Percentiles rank a stretch among this genome's conserved stretches.
phyloP scores from a whole-genome alignment of 257 asterid species.

The Lavandula angustifolia region DNA sequence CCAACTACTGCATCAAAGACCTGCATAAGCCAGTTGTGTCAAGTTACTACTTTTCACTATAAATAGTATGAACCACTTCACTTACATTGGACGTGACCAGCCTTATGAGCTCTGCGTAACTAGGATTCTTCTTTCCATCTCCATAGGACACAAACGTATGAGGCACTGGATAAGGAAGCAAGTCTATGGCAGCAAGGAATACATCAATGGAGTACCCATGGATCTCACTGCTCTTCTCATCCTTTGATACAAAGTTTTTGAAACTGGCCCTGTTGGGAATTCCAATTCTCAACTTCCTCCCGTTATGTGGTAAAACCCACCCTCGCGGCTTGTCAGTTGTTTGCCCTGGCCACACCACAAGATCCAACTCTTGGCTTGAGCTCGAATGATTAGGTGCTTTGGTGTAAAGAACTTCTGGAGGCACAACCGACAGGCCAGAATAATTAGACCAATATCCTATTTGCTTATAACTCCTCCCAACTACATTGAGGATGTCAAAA shows the following conservation, averaged over 20 bases:
- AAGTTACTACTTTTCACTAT: conserved; percentile 1
- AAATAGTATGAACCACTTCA: conserved; percentile 7
- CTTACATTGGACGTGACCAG: conserved; percentile 56
- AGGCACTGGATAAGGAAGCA: conserved; percentile 78
- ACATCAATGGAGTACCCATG: conserved; percentile 75
- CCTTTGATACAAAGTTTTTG: conserved; percentile 56
- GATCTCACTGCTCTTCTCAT: conserved; percentile 36
- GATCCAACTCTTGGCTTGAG: conserved; percentile 49
- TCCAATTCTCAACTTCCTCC: conserved; percentile 67
- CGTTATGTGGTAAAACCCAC: conserved; percentile 75
- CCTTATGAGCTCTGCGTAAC: conserved; percentile 52
- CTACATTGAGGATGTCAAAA: conserved; percentile 67
- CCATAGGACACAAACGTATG: conserved; percentile 64
- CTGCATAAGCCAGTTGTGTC: conserved; percentile 38
- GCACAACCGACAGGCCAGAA: conserved; percentile 69
- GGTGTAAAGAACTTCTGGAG: conserved; percentile 61
- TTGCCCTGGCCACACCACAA: conserved; percentile 73
- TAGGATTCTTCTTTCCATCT: conserved; percentile 67
- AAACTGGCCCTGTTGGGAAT: conserved; percentile 67
- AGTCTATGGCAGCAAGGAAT: conserved; percentile 62
- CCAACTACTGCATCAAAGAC: conserved; percentile 84
- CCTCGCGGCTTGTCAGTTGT: conserved; percentile 65
- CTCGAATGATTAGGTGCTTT: conserved; percentile 55
- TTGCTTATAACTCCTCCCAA: conserved; percentile 49
- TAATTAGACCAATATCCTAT: conserved; percentile 86